Conservation (phyloP, 129 eudicot species). For the Helichrysum umbraculigerum region DNA sequence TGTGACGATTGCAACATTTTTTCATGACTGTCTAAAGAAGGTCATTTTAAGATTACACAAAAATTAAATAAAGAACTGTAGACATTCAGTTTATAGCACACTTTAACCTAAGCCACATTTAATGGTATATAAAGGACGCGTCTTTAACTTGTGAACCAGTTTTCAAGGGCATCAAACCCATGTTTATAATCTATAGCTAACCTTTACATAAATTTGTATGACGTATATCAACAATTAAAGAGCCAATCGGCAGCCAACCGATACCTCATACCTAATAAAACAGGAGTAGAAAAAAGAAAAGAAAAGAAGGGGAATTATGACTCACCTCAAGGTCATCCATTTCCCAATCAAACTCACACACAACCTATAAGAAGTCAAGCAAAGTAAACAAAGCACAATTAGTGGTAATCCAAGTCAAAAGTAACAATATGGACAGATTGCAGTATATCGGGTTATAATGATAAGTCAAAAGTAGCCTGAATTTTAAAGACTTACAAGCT, state of each 20-base stretch:
- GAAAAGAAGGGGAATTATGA: neutral
- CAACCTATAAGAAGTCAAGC: constrained; percentile 45
- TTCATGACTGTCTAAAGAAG: neutral
- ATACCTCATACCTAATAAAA: neutral
- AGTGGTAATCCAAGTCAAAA: neutral
- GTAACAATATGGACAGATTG: neutral
- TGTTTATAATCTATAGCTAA: neutral
- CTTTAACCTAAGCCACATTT: neutral
- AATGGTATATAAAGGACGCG: neutral
- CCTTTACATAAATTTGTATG: neutral
- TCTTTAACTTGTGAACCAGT: neutral
- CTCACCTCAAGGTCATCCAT: constrained; percentile 84
- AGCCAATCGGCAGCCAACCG: neutral
- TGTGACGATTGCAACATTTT: neutral
- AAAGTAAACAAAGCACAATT: constrained; percentile 12
- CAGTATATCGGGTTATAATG: neutral
- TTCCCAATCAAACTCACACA: constrained; percentile 86
- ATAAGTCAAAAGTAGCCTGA: too few relatives aligned
- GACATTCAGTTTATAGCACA: neutral
- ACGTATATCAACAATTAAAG: neutral
- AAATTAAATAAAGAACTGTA: neutral
- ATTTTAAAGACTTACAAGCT: too few relatives aligned
- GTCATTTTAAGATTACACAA: neutral
- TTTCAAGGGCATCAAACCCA: neutral
- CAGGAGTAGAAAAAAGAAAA: neutral